Evolutionary conservation across 352 stramenopile species (phyloP).

Genomic region (Elongisporangium anandrum): DNA sequence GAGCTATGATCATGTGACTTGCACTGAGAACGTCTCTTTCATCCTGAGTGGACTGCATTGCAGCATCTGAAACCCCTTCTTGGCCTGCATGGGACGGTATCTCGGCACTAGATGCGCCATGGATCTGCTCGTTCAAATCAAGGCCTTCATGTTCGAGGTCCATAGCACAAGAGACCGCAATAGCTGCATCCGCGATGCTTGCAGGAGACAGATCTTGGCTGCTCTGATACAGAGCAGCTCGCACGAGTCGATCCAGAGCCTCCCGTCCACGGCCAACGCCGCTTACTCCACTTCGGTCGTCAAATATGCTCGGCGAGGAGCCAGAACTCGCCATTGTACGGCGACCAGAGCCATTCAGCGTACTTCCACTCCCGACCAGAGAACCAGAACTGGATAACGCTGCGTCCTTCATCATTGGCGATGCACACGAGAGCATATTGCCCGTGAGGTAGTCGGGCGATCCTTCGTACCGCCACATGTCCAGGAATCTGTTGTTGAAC

Average conservation of each 20-base stretch:
- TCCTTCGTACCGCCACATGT: slow-evolving; percentile 78
- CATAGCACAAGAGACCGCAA: neutral
- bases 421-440: slow-evolving; percentile 17
- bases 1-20: neutral
- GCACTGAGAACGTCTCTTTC: neutral
- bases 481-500: slow-evolving; percentile 80
- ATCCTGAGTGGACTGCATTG: neutral
- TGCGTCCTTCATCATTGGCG: slow-evolving; percentile 10
- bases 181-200: neutral
- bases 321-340: slow-evolving; percentile 6
- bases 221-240: slow-evolving; percentile 32
- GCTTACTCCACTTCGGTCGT: slow-evolving; percentile 34
- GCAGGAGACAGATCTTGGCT: slow-evolving; percentile 5
- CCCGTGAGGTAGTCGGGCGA: slow-evolving; percentile 71
- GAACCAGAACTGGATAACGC: slow-evolving; percentile 1
- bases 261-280: slow-evolving; percentile 46
- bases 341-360: neutral
- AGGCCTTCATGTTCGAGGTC: neutral
- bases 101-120: neutral
- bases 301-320: slow-evolving; percentile 33
- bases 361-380: slow-evolving; percentile 5
- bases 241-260: slow-evolving; percentile 48
- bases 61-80: neutral
- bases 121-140: neutral
- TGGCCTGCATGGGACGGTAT: no score